Evolutionary conservation across 2,329 filamentous ascomycete species (phyloP).

Genomic region (Volutella citrinella): DNA sequence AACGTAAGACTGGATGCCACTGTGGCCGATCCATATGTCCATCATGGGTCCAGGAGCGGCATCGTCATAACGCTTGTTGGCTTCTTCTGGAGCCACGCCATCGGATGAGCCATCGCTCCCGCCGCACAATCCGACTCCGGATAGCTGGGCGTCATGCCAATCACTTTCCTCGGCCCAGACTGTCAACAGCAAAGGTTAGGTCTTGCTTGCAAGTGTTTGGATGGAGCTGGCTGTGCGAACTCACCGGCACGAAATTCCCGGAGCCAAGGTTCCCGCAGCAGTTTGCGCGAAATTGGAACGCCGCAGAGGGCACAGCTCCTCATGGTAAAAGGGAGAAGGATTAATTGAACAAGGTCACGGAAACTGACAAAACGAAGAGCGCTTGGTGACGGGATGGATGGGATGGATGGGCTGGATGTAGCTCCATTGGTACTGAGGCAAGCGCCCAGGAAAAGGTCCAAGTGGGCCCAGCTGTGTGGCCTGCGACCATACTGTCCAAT

Average conservation of each 20-base stretch:
- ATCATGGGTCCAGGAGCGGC: slow-evolving; percentile 5
- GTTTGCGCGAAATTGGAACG: slow-evolving; percentile 1
- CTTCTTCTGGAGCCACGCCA: slow-evolving; percentile 3
- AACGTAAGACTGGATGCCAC: neutral
- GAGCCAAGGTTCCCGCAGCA: slow-evolving; percentile 4
- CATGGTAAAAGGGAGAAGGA: slow-evolving; percentile 1
- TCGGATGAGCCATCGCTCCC: slow-evolving; percentile 1
- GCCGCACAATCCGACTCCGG: slow-evolving; percentile 10
- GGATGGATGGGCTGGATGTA: no score
- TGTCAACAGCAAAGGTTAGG: slow-evolving; percentile 1
- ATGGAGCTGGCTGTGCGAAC: neutral
- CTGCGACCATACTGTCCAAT: no score
- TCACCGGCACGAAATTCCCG: slow-evolving; percentile 10
- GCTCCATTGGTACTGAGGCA: no score
- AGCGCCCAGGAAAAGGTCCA: no score
- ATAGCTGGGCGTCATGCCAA: slow-evolving; percentile 3
- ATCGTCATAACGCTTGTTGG: slow-evolving; percentile 4
- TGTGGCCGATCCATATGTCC: slow-evolving; percentile 5
- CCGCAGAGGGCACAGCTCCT: slow-evolving; percentile 9
- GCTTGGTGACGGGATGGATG: no score
- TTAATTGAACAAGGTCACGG: no score
- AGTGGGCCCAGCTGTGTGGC: no score
- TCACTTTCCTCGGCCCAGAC: slow-evolving; percentile 9
- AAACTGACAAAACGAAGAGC: no score
- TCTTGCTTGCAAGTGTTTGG: neutral